Percentiles rank a stretch among this genome's conserved stretches.
Evolutionary conservation across 805 yeast genomes (phyloP).

Genomic region (Candida schatavii): DNA sequence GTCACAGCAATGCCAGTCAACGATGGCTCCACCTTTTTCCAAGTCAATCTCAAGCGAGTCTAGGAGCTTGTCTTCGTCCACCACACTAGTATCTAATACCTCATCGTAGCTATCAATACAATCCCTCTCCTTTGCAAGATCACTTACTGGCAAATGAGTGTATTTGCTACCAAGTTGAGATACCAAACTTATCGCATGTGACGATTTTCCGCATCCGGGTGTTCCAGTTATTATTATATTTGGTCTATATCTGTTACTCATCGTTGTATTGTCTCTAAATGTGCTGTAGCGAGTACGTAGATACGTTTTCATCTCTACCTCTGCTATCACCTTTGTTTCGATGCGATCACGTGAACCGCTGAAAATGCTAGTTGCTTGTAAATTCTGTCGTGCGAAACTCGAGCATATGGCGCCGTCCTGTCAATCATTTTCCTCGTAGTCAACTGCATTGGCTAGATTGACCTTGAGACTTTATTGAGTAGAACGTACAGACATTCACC

Average conservation of each 20-base stretch:
- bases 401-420: too few species aligned
- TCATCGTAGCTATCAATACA: slow-evolving; percentile 86
- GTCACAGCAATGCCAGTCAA: slow-evolving; percentile 98
- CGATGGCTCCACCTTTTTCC: slow-evolving; percentile 79
- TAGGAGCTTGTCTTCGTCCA: slow-evolving; percentile 85
- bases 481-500: too few species aligned
- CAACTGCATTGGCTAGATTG: too few species aligned
- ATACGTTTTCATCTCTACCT: too few species aligned
- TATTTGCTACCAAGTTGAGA: slow-evolving; percentile 48
- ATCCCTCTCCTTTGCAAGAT: slow-evolving; percentile 72
- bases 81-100: slow-evolving; percentile 78
- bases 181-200: slow-evolving; percentile 63
- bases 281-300: too few species aligned
- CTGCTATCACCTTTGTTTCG: too few species aligned
- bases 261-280: too few species aligned
- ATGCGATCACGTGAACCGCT: too few species aligned
- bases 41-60: slow-evolving; percentile 78
- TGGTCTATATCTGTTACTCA: slow-evolving; percentile 45
- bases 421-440: too few species aligned
- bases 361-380: too few species aligned
- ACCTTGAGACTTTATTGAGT: too few species aligned
- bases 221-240: slow-evolving; percentile 93
- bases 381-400: too few species aligned
- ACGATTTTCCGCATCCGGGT: slow-evolving; percentile 87
- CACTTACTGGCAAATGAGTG: slow-evolving; percentile 65